Evolutionary conservation across 1,284 basidiomycete species (phyloP).

Genomic region (Meira nashicola): DNA sequence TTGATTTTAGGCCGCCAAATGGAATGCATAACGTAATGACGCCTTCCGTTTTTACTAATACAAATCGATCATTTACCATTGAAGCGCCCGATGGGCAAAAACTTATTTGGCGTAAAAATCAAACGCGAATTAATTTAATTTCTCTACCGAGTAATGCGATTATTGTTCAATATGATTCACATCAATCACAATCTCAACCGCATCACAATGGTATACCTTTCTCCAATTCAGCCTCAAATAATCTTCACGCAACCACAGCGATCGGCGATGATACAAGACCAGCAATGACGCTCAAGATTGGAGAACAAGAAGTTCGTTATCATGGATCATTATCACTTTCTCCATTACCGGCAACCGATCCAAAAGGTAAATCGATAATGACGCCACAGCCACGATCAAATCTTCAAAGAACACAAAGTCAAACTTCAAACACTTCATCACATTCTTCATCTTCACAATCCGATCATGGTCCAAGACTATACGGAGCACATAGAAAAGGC

Average conservation of each 20-base stretch:
- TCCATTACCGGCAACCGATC: neutral
- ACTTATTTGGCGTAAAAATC: neutral
- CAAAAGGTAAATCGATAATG: neutral
- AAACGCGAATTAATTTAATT: neutral
- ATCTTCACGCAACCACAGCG: too few species aligned
- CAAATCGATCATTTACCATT: neutral
- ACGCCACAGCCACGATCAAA: neutral
- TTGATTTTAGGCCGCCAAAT: neutral
- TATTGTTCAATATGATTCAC: neutral
- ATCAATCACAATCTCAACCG: too few species aligned
- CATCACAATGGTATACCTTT: neutral
- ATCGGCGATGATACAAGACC: too few species aligned
- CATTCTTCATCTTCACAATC: neutral
- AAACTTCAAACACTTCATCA: neutral
- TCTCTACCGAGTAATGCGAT: neutral
- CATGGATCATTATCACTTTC: neutral
- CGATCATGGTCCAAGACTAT: neutral
- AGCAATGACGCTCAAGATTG: neutral
- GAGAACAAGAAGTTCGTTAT: neutral
- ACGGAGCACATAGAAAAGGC: neutral
- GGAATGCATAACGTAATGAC: constrained; percentile 4
- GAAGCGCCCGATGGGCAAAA: constrained; percentile 4
- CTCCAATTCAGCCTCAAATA: too few species aligned
- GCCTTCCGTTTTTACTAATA: neutral
- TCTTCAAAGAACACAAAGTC: neutral